phyloP scores from a whole-genome alignment of 805 yeast species.

The Tetrapisispora arboricola region DNA sequence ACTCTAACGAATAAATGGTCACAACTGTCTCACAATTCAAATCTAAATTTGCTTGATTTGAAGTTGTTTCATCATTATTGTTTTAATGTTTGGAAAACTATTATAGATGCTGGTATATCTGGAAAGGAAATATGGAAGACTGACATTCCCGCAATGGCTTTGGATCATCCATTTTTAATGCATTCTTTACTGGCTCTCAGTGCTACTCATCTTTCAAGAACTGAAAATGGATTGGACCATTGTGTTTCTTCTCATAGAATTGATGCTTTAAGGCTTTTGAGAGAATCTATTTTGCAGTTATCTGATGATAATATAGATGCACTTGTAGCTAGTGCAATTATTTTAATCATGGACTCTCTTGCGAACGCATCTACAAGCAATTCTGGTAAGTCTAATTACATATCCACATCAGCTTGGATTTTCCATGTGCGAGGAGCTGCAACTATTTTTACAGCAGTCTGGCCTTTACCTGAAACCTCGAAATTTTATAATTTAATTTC shows the following conservation, averaged over 20 bases:
- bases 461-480: slow-evolving; percentile 73
- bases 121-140: slow-evolving; percentile 73
- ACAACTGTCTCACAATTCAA: slow-evolving; percentile 22
- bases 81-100: slow-evolving; percentile 73
- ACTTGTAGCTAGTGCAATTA: slow-evolving; percentile 80
- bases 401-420: slow-evolving; percentile 94
- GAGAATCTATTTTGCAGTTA: slow-evolving; percentile 80
- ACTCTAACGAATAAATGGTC: slow-evolving; percentile 10
- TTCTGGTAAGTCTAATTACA: slow-evolving; percentile 23
- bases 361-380: slow-evolving; percentile 69
- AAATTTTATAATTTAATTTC: slow-evolving; percentile 61
- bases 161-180: slow-evolving; percentile 82
- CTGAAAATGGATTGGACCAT: slow-evolving; percentile 65
- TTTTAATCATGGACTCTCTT: slow-evolving; percentile 82
- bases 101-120: slow-evolving; percentile 84
- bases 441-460: slow-evolving; percentile 85
- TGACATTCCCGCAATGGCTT: slow-evolving; percentile 82
- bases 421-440: slow-evolving; percentile 97
- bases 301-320: slow-evolving; percentile 85
- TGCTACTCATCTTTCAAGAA: slow-evolving; percentile 80
- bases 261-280: slow-evolving; percentile 67
- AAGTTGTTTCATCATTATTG: slow-evolving; percentile 82
- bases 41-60: slow-evolving; percentile 62
- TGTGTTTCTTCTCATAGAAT: slow-evolving; percentile 80
- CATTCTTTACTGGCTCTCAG: slow-evolving; percentile 84